Evolutionary conservation across 208 protist genomes (phyloP), one percentile per base, ranked within the genome.

Genomic region (Crithidia fasciculata): DNA sequence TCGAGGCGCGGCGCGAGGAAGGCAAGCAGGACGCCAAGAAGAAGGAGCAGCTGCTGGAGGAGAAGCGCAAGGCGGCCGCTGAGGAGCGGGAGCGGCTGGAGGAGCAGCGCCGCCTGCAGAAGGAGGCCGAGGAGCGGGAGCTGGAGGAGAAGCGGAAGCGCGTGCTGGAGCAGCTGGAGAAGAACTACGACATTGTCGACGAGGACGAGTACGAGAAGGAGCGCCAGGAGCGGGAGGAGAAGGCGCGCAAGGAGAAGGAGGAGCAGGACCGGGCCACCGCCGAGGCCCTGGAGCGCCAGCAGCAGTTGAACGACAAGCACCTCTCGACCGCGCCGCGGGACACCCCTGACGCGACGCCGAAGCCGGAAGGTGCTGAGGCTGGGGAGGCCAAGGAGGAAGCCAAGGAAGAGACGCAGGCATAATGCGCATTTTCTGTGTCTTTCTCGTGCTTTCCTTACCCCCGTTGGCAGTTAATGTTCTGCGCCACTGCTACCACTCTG

Each of bases 141-240:
- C 49, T 88, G 15, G 85, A 88, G 65, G 82, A 80, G 69, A 87
- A 91, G 74, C 84, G 54, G 8, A 69, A 70, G 41, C 57, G 61
- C 28, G 85, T 87, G 45, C 60, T 86, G 53, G 74, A 85, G 77
- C 63, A 79, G 56, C 83, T 88, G 36, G 78, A 90, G 75, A 78
- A 85, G 74, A 83, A 90, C 66, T 86, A 89, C 74, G 74, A 83
- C 67, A 82, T 86, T 28, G 84, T 89, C 2, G 74, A 89, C 45
- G 74, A 86, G 36, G 77, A 71, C n/a, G 77, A 80, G 28, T 84
- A 87, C 74, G 49, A 78, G 54, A 63, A 71, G 69, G 66, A 67
- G 19, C 86, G 86, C 18, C 68, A 81, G 68, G 76, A 84, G 45
- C 54, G 63, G 2, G 64, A 81, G 80, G 71, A 81, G 66, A 68